A percentile compares a stretch with the other conserved stretches of the same genome.
Conservation (phyloP, 2,329 filamentous ascomycete species). For the Passalora sequoiae region DNA sequence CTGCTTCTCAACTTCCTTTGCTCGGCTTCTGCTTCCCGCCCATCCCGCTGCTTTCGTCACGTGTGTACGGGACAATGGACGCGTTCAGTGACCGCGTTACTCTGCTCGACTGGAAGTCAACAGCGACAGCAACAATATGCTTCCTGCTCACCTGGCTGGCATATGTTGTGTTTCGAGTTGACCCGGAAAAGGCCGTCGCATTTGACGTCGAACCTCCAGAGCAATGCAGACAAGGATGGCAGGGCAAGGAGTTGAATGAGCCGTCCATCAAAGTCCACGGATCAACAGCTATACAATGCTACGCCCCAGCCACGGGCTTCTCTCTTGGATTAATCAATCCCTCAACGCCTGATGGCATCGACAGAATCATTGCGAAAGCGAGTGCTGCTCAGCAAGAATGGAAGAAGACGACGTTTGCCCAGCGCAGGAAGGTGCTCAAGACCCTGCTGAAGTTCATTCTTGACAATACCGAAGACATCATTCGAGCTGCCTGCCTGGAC, state of each 20-base stretch:
- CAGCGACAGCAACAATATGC: conserved; percentile 9
- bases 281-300: conserved; percentile 70
- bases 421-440: conserved; percentile 72
- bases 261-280: conserved; percentile 61
- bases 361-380: conserved; percentile 70
- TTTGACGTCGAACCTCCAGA: conserved; percentile 51
- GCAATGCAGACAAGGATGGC: conserved; percentile 50
- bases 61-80: conserved; percentile 6
- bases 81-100: conserved; percentile 5
- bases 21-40: not conserved
- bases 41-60: conserved; percentile 1
- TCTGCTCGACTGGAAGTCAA: conserved; percentile 9
- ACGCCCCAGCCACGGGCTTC: conserved; percentile 82
- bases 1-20: not conserved
- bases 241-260: conserved; percentile 53
- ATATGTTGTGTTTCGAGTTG: conserved; percentile 11
- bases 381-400: conserved; percentile 70
- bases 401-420: conserved; percentile 69
- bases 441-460: conserved; percentile 78
- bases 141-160: conserved; percentile 9
- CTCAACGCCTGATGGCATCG: conserved; percentile 69
- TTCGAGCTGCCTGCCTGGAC: conserved; percentile 78
- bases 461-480: conserved; percentile 83
- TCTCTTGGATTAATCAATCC: conserved; percentile 75
- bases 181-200: conserved; percentile 22